These are phyloP conservation scores for Eremomyces bilateralis DNA, from an alignment of 495 filamentous ascomycete genomes.

Conservation along the genomic window DNA sequence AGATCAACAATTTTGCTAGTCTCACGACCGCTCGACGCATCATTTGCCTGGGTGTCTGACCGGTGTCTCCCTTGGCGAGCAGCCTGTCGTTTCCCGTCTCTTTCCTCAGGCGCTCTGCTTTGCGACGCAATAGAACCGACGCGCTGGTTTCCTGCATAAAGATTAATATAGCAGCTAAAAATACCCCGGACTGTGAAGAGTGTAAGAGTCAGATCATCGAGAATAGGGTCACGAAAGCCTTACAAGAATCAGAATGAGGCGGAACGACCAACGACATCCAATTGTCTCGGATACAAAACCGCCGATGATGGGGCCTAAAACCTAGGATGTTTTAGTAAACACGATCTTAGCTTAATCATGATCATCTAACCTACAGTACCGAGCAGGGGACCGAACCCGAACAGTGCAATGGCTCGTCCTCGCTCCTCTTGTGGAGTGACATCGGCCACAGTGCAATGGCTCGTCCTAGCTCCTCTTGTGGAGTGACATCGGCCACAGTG, in stretches of 20 bases:
- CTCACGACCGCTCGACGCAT: slow-evolving; percentile 5
- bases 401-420: slow-evolving; percentile 18
- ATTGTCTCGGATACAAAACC: neutral
- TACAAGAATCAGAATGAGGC: neutral
- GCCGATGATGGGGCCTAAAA: neutral
- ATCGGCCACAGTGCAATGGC: slow-evolving; percentile 13
- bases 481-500: slow-evolving; percentile 11
- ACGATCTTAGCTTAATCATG: neutral
- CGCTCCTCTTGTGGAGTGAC: slow-evolving; percentile 15
- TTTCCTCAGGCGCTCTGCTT: slow-evolving; percentile 9
- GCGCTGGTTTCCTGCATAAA: slow-evolving; percentile 14
- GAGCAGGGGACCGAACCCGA: slow-evolving; percentile 18
- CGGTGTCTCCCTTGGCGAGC: slow-evolving; percentile 3
- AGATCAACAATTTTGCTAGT: slow-evolving; percentile 6
- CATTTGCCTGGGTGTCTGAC: neutral
- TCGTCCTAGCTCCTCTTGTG: slow-evolving; percentile 16
- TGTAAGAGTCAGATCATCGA: slow-evolving; percentile 5
- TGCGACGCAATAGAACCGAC: slow-evolving; percentile 10
- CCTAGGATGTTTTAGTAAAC: slow-evolving; percentile 9
- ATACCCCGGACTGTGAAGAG: slow-evolving; percentile 1
- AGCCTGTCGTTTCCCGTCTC: slow-evolving; percentile 9
- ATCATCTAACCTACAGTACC: slow-evolving; percentile 3
- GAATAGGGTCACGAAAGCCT: slow-evolving; percentile 5
- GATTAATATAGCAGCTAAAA: slow-evolving; percentile 1
- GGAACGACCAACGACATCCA: neutral